Evolutionary conservation across 2,329 filamentous ascomycete genomes (phyloP), one percentile per base, ranked within the genome.

Genomic region (Trichoderma brevicompactum): DNA sequence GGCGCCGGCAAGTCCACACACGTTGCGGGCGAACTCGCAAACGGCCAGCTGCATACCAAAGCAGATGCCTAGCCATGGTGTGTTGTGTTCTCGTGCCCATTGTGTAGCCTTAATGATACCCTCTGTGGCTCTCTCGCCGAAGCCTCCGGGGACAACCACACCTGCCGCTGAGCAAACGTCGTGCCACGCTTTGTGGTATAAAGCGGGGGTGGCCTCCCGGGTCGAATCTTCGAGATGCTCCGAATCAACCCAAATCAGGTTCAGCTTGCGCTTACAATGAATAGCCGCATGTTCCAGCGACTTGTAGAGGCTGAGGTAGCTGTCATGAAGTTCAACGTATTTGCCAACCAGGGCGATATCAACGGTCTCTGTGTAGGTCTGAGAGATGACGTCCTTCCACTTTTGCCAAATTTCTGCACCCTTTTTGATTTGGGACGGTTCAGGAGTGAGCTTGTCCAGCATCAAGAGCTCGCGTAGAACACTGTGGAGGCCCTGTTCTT

Each of bases 41-140:
- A 97, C 92, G 19, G 94, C 93, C 53, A 97, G 85, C 77, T 98
- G 95, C 89, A 97, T 92, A 65, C 93, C 93, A 23, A 97, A 82
- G 75, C 94, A 97, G 68, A 98, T 90, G 66, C 95, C 95, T 0
- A 98, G 84, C 79, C 90, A 97, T 1, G 93, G 93, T 3, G 86
- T 86, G 68, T 90, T 89, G 72, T 92, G 89, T 70, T 90, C 89
- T 64, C 95, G 89, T 1, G 94, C 94, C 89, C 91, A 97, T 69
- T 89, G 89, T n/a, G 91, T 90, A 3, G 90, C 91, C 64, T 87
- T 82, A 72, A 98, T 89, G 93, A 98, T 98, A 68, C 95, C 95
- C 74, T 94, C 89, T 0, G 88, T 92, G 65, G 92, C 94, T 71
- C 95, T 85, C 43, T 83, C 79, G 54, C 94, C 94, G 71, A 97